Evolutionary conservation across 805 yeast species (phyloP), one percentile per base, ranked within the genome.

Genomic region (Yarrowia alimentaria): DNA sequence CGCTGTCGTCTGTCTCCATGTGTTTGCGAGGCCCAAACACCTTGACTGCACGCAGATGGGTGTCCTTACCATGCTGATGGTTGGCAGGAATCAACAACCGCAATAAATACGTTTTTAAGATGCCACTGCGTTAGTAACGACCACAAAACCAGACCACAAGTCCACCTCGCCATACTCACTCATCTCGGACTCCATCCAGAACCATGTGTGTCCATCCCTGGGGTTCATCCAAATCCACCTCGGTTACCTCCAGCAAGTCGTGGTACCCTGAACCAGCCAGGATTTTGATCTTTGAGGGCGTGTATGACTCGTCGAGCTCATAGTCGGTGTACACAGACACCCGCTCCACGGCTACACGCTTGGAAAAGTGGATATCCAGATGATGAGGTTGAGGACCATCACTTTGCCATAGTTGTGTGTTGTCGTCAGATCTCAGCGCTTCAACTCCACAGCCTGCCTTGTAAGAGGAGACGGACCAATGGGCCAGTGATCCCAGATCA

Each of bases 41-140:
- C 71, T 79, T 78, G 13, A 90, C 72, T 0, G 89, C 83, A 38
- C 99, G 68, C 9, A 93, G 70, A 64, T 89, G 98, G 0, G 96
- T 83, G 64, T 93, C 99, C 61, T 91, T 93, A 37, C 99, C 99
- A 61, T 87, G 89, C 62, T 90, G 97, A 60, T 88, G 96, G 60
- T 94, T 93, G 1, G 85, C 77, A 7, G 77, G 62, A 5, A 88
- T 72, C n/a, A 75, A 62, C 12, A 89, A 57, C 54, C 85, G 76
- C 10, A 88, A 66, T 55, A 81, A 68, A 58, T 80, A 83, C 48
- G 93, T 79, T 58, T 84, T 80, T 40, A 88, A 17, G n/a, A n/a
- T n/a, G n/a, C n/a, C n/a, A n/a, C n/a, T n/a, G n/a, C n/a, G n/a
- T n/a, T n/a, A n/a, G n/a, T n/a, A n/a, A n/a, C n/a, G n/a, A n/a